Evolutionary conservation across 495 filamentous ascomycete genomes (phyloP), one percentile per base, ranked within the genome.

Genomic region (Neurospora sp.): DNA sequence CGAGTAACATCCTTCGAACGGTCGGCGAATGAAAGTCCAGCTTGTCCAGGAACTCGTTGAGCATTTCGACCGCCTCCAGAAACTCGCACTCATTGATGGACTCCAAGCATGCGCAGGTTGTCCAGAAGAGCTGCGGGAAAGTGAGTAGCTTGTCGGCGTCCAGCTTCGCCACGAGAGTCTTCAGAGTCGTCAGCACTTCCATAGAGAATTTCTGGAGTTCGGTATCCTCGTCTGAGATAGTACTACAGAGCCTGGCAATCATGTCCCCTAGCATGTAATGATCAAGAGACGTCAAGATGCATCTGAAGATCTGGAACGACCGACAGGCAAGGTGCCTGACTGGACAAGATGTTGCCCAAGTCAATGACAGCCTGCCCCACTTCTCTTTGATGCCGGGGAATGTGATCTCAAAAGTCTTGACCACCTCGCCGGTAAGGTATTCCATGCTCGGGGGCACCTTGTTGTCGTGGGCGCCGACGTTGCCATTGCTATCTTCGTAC

Each of bases 121-220:
- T 95, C 96, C 96, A 99, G 82, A 98, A 99, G 2, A 98, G 83
- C 76, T 98, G 94, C 8, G 96, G 94, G 74, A 95, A 97, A 42
- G 91, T 89, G 53, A 97, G 75, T 16, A 99, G 85, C 80, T 96
- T 92, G 27, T 89, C 84, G 3, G 91, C 86, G n/a, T 93, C 89
- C 27, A 97, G 84, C 37, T 93, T 93, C 72, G 88, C 87, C 72
- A 98, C 96, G 71, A 98, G 91, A 0, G 94, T 93, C 73, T 94
- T 93, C 61, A 99, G 80, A 0, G 96, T 98, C 1, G 94, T 97
- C 37, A 99, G 84, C 77, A 98, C 97, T 78, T 99, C 96, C 91
- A 98, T 93, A 3, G 96, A 96, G 80, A 98, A 99, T 3, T 93
- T 93, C 76, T 97, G 93, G 69, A 97, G 94, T 81, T 98, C 94